Evolutionary conservation across 2,329 filamentous ascomycete genomes (phyloP).

Genomic region (Aspergillus clavatus): DNA sequence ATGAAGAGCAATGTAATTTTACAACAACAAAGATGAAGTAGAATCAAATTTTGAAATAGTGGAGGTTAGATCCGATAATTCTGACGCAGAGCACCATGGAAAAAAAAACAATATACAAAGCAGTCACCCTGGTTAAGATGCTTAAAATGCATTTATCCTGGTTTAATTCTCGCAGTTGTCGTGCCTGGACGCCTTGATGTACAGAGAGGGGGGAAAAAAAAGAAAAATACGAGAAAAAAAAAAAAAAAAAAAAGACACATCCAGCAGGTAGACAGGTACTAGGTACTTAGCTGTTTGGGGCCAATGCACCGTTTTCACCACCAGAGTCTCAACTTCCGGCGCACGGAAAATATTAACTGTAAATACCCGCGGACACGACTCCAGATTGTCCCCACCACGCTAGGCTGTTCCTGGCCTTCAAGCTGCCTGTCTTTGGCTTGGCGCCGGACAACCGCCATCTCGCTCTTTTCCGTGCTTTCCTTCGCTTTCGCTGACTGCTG

Average conservation of each 20-base stretch:
- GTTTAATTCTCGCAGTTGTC: not conserved
- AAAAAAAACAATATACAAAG: not conserved
- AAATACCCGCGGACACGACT: slow-evolving; percentile 24
- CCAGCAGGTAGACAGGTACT: slow-evolving; percentile 3
- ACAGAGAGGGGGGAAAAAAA: too few relatives aligned
- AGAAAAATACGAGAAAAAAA: not conserved
- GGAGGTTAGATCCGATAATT: too few relatives aligned
- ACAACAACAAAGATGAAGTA: too few relatives aligned
- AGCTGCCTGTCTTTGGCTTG: slow-evolving; percentile 22
- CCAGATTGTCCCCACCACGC: slow-evolving; percentile 22
- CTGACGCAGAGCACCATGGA: too few relatives aligned
- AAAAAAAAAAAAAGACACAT: too few relatives aligned
- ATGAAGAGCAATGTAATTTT: too few relatives aligned
- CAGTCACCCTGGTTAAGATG: too few relatives aligned
- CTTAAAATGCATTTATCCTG: not conserved
- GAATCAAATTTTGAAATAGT: too few relatives aligned
- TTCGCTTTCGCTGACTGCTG: slow-evolving; percentile 22
- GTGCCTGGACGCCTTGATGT: too few relatives aligned
- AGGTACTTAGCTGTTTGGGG: slow-evolving; percentile 1
- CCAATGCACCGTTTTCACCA: slow-evolving; percentile 4
- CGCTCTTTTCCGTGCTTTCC: slow-evolving; percentile 22
- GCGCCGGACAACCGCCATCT: slow-evolving; percentile 24
- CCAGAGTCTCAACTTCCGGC: slow-evolving; percentile 9
- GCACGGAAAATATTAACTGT: slow-evolving; percentile 26
- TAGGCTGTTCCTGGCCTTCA: slow-evolving; percentile 25